phyloP scores from a whole-genome alignment of 2,329 filamentous ascomycete species.

The Thielaviopsis euricoi region DNA sequence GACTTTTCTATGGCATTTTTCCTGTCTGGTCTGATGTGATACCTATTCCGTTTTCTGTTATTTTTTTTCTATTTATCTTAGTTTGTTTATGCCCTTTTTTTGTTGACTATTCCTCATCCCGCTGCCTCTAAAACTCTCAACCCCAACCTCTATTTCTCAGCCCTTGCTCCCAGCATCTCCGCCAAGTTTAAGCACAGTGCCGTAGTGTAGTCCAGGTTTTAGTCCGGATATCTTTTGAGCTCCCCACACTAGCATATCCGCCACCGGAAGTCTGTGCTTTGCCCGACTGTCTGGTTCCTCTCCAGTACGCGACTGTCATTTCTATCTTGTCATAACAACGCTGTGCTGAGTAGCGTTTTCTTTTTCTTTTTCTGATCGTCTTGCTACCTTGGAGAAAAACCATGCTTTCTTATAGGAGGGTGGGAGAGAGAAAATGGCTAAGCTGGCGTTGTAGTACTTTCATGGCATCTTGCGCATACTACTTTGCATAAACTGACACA shows the following conservation, averaged over 20 bases:
- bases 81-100: background rate
- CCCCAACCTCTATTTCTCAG: too few species aligned
- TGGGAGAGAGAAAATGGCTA: too few species aligned
- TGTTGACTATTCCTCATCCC: background rate
- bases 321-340: too few species aligned
- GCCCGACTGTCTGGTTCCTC: background rate
- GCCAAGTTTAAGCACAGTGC: too few species aligned
- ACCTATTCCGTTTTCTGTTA: background rate
- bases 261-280: background rate
- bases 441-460: background rate
- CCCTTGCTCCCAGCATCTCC: too few species aligned
- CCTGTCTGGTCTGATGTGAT: background rate
- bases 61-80: background rate
- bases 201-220: too few species aligned
- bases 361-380: too few species aligned
- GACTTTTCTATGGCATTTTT: background rate
- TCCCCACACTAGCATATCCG: background rate
- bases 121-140: too few species aligned
- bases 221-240: too few species aligned
- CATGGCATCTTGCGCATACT: background rate
- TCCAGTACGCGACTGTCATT: background rate
- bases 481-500: background rate
- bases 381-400: too few species aligned
- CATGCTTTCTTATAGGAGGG: background rate
- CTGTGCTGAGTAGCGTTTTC: too few species aligned